Evolutionary conservation across 176 grass and related monocot genomes (phyloP).

Genomic region (Aegilops tauschii): DNA sequence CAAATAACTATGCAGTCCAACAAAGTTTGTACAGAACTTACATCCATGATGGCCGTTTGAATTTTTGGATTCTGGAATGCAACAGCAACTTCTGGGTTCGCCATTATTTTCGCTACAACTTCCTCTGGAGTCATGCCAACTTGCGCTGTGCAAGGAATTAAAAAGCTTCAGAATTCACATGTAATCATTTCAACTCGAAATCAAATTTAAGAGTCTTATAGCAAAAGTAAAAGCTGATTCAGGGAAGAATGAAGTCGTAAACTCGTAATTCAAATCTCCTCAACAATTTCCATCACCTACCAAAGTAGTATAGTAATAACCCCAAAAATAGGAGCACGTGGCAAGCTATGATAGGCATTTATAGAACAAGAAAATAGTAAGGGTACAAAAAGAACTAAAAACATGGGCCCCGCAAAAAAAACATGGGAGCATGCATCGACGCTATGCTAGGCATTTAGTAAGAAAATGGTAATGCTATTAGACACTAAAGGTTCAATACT

Average conservation of each 20-base stretch:
- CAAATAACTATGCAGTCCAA: neutral
- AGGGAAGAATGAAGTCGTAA: neutral
- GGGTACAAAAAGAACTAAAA: neutral
- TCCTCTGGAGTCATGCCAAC: slow-evolving; percentile 95
- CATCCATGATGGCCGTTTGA: slow-evolving; percentile 98
- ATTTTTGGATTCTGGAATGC: slow-evolving; percentile 98
- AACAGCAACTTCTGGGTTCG: slow-evolving; percentile 87
- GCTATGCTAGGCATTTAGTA: neutral
- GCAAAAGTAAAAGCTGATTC: slow-evolving; percentile 7
- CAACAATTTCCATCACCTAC: neutral
- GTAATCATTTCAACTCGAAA: slow-evolving; percentile 7
- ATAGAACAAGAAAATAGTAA: neutral
- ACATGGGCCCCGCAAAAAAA: neutral
- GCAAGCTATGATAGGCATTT: neutral
- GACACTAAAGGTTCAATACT: neutral
- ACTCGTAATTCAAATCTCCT: neutral
- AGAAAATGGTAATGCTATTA: neutral
- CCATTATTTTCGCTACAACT: slow-evolving; percentile 97
- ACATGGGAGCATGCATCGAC: neutral
- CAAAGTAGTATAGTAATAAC: slow-evolving; percentile 3
- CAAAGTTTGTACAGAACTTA: slow-evolving; percentile 41
- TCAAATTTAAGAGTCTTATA: neutral
- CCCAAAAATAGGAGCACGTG: neutral
- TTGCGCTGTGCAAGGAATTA: slow-evolving; percentile 56
- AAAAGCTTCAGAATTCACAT: slow-evolving; percentile 5